Percentiles rank a stretch among this genome's conserved stretches.
These are phyloP conservation scores for Schwanniomyces occidentalis DNA, from an alignment of 805 yeast species.

Conservation along the genomic window DNA sequence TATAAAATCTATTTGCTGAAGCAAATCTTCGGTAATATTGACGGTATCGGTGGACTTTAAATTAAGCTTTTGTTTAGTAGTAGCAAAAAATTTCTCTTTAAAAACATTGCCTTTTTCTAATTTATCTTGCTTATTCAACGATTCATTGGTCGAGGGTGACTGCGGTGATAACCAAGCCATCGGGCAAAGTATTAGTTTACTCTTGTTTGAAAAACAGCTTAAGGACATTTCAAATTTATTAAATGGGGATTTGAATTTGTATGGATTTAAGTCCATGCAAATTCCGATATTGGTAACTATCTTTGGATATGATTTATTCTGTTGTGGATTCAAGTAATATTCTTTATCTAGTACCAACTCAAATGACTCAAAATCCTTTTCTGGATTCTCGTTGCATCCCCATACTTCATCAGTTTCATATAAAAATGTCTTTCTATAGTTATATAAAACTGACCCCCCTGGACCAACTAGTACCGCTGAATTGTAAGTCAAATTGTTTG, in stretches of 20 bases:
- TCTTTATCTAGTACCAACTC: conserved; percentile 30
- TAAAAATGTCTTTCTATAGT: conserved; percentile 74
- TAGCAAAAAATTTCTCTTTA: conserved; percentile 7
- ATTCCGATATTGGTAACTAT: conserved; percentile 66
- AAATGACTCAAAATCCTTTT: conserved; percentile 52
- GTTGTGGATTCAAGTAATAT: conserved; percentile 14
- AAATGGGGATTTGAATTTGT: conserved; percentile 80
- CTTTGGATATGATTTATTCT: conserved; percentile 20
- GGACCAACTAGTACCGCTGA: conserved; percentile 68
- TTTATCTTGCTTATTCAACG: conserved; percentile 1
- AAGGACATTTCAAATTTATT: conserved; percentile 68
- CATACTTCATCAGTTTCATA: conserved; percentile 78
- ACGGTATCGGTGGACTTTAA: background rate
- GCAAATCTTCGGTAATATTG: background rate
- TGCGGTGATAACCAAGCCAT: conserved; percentile 79
- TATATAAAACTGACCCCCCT: conserved; percentile 55
- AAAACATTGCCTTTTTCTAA: conserved; percentile 3
- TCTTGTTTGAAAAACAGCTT: conserved; percentile 47
- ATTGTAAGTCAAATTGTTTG: conserved; percentile 51
- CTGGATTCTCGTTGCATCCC: conserved; percentile 74
- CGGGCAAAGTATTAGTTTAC: conserved; percentile 67
- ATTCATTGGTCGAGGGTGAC: conserved; percentile 40
- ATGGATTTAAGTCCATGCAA: conserved; percentile 93
- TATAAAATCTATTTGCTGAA: conserved; percentile 13
- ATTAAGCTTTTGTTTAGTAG: background rate